Evolutionary conservation across 2,329 filamentous ascomycete genomes (phyloP).

Genomic region (Colletotrichum sp.): DNA sequence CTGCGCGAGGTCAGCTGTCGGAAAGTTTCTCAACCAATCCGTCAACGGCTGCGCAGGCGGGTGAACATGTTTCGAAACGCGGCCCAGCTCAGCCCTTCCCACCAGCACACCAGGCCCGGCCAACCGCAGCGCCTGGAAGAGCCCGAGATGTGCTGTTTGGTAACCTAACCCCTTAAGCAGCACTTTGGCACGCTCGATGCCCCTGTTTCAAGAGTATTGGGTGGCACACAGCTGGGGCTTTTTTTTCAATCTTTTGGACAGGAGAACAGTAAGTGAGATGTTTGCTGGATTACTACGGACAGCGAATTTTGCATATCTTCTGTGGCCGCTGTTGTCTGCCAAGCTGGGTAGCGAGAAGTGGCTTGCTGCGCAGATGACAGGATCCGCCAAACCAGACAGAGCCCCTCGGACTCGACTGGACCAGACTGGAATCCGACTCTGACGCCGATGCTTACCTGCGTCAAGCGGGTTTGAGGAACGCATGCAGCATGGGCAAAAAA

Average conservation of each 20-base stretch:
- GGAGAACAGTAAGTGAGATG: background rate
- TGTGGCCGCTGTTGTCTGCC: background rate
- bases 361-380: conserved; percentile 7
- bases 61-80: conserved; percentile 19
- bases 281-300: background rate
- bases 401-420: background rate
- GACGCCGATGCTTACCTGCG: background rate
- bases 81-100: conserved; percentile 11
- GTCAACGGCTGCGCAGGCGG: background rate
- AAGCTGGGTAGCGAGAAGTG: background rate
- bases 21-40: conserved; percentile 12
- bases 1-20: background rate
- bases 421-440: background rate
- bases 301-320: background rate
- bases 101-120: background rate
- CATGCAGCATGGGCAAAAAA: background rate
- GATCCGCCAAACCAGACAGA: background rate
- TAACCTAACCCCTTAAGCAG: background rate
- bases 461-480: background rate
- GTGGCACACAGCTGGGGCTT: background rate
- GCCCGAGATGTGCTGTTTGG: background rate
- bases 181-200: background rate
- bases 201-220: conserved; percentile 20
- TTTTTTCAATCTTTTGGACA: background rate
- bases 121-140: conserved; percentile 2